phyloP scores from a whole-genome alignment of 2,329 filamentous ascomycete genomes.

The Nemania abortiva region DNA sequence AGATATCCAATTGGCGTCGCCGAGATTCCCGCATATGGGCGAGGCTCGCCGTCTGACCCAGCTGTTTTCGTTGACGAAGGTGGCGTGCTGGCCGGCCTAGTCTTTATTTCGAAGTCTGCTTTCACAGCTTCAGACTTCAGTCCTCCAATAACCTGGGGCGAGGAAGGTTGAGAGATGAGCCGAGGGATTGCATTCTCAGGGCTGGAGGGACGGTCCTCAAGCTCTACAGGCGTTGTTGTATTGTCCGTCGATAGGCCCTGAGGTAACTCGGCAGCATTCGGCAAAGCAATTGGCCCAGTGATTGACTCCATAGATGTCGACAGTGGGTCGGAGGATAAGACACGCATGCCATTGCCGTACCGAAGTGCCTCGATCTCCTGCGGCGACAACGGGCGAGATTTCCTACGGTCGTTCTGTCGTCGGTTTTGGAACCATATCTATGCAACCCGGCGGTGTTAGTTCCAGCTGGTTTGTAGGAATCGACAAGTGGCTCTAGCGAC shows the following conservation, averaged over 20 bases:
- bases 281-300: slow-evolving; percentile 40
- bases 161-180: slow-evolving; percentile 40
- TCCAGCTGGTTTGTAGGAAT: slow-evolving; percentile 21
- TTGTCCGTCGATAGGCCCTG: slow-evolving; percentile 37
- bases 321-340: slow-evolving; percentile 61
- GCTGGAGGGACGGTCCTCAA: slow-evolving; percentile 38
- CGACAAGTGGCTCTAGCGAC: slow-evolving; percentile 14
- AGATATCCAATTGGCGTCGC: slow-evolving; percentile 63
- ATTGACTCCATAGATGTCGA: slow-evolving; percentile 51
- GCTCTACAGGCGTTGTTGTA: slow-evolving; percentile 36
- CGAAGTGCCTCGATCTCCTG: slow-evolving; percentile 77
- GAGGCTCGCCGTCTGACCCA: slow-evolving; percentile 42
- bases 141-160: slow-evolving; percentile 39
- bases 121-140: slow-evolving; percentile 22
- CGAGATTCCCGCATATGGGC: slow-evolving; percentile 55
- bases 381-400: slow-evolving; percentile 83
- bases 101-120: slow-evolving; percentile 35
- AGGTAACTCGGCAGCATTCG: slow-evolving; percentile 36
- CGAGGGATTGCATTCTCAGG: slow-evolving; percentile 42
- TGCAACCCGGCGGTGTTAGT: slow-evolving; percentile 41
- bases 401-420: slow-evolving; percentile 90
- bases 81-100: slow-evolving; percentile 38
- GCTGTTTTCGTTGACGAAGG: slow-evolving; percentile 44
- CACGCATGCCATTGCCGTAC: slow-evolving; percentile 64
- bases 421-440: slow-evolving; percentile 99